Evolutionary conservation across 164 flowering plant genomes (phyloP), one percentile per base, ranked within the genome.

Genomic region (Stephania yunnanensis): DNA sequence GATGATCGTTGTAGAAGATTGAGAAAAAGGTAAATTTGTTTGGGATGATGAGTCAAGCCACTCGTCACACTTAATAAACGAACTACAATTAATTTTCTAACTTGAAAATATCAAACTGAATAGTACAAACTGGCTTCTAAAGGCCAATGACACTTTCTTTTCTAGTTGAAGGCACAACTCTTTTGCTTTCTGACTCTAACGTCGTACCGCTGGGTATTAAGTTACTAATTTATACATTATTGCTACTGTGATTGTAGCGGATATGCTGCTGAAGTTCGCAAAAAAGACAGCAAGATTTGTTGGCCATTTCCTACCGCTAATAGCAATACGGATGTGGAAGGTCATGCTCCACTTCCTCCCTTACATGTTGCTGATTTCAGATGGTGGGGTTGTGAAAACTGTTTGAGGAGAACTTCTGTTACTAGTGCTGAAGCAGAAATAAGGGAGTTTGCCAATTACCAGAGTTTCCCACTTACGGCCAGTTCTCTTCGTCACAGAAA

Each of bases 301-400:
- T 82, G 85, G 84, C 97, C 97, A 79, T 89, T 91, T 82, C 13
- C 78, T 9, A 69, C 64, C 8, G 81, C 30, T 71, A 82, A 76
- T 53, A 65, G 73, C 46, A 31, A 48, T 17, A 68, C 75, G 67
- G 73, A 79, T 25, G 71, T 46, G 44, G 86, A 79, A n/a, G 83
- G 78, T 70, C 74, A 74, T 70, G 53, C 44, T 29, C 6, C n/a
- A 29, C 88, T 91, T 69, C 91, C 94, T 77, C 89, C 91, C 69
- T 73, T 91, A 66, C 71, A 75, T 68, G 84, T 84, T 73, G 72
- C 88, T 48, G 83, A 83, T 46, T 88, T 86, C 74, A 82, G 84
- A 80, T 89, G 87, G 88, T 91, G 92, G 94, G 78, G 77, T 50
- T 91, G 97, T 76, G 75, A 75, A 74, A 81, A 80, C 63, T 91